These are phyloP conservation scores for Phytophthora chlamydospora DNA, from an alignment of 352 stramenopile species.

Conservation along the genomic window DNA sequence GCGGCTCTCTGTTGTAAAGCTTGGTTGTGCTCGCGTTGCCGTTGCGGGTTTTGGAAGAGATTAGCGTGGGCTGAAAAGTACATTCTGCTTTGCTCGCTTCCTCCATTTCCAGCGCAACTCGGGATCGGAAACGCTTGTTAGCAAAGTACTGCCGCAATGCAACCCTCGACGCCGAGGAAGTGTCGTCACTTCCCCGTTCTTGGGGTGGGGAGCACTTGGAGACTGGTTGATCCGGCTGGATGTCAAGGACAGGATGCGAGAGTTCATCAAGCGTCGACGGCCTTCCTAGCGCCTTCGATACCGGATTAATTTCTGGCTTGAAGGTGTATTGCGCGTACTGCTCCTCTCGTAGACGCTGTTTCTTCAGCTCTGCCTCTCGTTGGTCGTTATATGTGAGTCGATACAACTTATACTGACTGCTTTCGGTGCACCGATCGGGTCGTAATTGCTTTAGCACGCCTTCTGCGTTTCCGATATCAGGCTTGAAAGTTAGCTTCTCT, in stretches of 20 bases:
- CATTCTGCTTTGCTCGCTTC: conserved; percentile 70
- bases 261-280: conserved; percentile 54
- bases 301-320: conserved; percentile 78
- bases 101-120: conserved; percentile 73
- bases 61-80: conserved; percentile 65
- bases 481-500: conserved; percentile 64
- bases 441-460: conserved; percentile 67
- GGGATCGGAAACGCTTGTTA: conserved; percentile 72
- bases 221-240: conserved; percentile 11
- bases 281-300: conserved; percentile 69
- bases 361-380: conserved; percentile 60
- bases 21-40: conserved; percentile 52
- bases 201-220: conserved; percentile 17
- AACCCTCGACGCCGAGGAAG: conserved; percentile 33
- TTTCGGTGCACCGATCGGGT: conserved; percentile 70
- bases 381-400: conserved; percentile 76
- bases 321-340: conserved; percentile 68
- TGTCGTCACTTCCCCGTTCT: conserved; percentile 6
- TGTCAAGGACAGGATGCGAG: conserved; percentile 40
- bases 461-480: conserved; percentile 80
- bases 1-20: conserved; percentile 35
- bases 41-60: conserved; percentile 31
- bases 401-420: conserved; percentile 57
- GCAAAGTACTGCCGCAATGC: conserved; percentile 61
- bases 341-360: conserved; percentile 61